Base-by-base conservation (phyloP, 768 basidiomycete genomes). In the Russula abietina region DNA sequence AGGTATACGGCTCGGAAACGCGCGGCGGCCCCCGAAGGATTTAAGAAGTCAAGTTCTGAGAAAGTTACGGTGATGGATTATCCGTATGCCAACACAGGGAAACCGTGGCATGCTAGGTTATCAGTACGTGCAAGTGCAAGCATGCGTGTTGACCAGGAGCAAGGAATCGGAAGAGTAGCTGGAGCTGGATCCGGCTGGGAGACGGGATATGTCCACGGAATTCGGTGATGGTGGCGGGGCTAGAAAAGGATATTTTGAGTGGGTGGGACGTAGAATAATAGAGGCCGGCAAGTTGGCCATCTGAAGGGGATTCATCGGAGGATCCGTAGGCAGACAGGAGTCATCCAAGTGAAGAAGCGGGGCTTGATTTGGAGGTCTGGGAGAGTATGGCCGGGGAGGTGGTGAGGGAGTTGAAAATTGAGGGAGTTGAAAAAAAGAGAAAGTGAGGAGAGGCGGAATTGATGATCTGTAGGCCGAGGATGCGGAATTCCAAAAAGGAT, bases 291-390 rank as follows among this genome's bases (percentile, higher is more conserved):
- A 43, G 26, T 50, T 57, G 61, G 61, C 41, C 33, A 8, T 33
- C 55, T 36, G 41, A 52, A 52, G 43, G 50, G 33, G 56, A 38
- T 58, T 62, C 50, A 55, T 39, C 54, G 54, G 48, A 53, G n/a
- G 48, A 22, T 36, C 41, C 45, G 57, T 41, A 45, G 46, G 30
- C 73, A 61, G 73, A 73, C 49, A 63, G 55, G 45, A 69, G 60
- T 66, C 65, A 74, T 48, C 43, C 51, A 52, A 33, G 22, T 28
- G 56, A 41, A 59, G 54, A 64, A 55, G 59, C 53, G 38, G 8
- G 39, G 24, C 57, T 22, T n/a, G 8, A 48, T 59, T 57, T n/a
- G 55, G 55, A 55, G 22, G 49, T 39, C 28, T 59, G 51, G 19
- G 28, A n/a, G n/a, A n/a, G 2, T 30, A 30, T 30, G 56, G 7